phyloP scores from a whole-genome alignment of 2,329 filamentous ascomycete species.

The Colletotrichum coccodes region DNA sequence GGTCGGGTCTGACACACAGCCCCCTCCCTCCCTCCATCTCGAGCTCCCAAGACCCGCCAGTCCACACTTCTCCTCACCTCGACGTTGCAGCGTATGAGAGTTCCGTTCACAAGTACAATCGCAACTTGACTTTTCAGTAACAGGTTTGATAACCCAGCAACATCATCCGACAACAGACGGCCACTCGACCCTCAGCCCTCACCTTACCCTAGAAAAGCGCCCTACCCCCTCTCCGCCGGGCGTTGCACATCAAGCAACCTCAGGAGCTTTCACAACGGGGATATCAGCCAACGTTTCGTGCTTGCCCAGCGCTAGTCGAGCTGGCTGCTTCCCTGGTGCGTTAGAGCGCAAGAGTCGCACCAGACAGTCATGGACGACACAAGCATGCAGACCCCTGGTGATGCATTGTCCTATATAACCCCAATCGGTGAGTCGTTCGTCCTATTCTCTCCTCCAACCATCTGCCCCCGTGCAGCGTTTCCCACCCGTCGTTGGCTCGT shows the following conservation, averaged over 20 bases:
- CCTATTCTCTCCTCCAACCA: constrained; percentile 52
- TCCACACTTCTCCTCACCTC: neutral
- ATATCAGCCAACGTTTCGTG: constrained; percentile 22
- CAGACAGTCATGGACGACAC: constrained; percentile 47
- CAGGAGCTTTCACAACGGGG: constrained; percentile 9
- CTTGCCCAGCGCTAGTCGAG: constrained; percentile 27
- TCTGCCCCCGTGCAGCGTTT: constrained; percentile 58
- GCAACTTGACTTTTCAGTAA: neutral
- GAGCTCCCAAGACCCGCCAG: constrained; percentile 21
- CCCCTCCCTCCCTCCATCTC: constrained; percentile 7
- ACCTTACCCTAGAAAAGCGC: neutral
- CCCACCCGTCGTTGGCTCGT: constrained; percentile 57
- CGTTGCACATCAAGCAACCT: neutral
- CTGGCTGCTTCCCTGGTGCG: constrained; percentile 30
- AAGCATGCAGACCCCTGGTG: constrained; percentile 57
- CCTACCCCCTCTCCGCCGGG: neutral
- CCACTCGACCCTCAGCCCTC: neutral
- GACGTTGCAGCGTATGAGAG: neutral
- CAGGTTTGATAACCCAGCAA: neutral
- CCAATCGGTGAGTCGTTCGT: constrained; percentile 64
- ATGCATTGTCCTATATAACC: constrained; percentile 59
- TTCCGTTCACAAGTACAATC: neutral
- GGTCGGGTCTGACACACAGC: neutral
- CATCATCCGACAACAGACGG: constrained; percentile 1
- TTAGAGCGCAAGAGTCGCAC: constrained; percentile 32